Evolutionary conservation across 495 filamentous ascomycete genomes (phyloP), one percentile per base, ranked within the genome.

Genomic region (Hypomontagnella submonticulosa): DNA sequence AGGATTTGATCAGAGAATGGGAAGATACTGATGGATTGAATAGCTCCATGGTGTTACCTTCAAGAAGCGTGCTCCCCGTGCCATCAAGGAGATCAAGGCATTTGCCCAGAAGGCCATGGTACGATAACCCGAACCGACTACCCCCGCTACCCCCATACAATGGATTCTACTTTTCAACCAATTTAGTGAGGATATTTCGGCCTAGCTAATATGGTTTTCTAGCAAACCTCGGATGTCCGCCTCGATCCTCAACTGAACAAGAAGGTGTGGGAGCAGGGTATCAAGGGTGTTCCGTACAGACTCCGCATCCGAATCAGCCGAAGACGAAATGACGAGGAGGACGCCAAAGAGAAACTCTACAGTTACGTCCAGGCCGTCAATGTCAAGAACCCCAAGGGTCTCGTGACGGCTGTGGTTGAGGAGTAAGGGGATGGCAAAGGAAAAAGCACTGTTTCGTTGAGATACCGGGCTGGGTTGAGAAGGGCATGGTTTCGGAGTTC

Each of bases 241-340:
- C 81, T 99, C 77, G 95, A 98, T 85, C 95, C 95, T 67, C 90
- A 92, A 80, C 84, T 99, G 69, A 99, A 99, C 89, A 99, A 99
- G 90, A 97, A 99, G 87, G 94, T 99, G 81, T 99, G 95, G 95
- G 96, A 99, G 82, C 85, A 90, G 76, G 95, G 95, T 80, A 88
- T 99, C 84, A 97, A 97, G 88, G 96, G 96, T 75, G 93, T 97
- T 67, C 92, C 93, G 53, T 98, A 90, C 89, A 88, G 95, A 79
- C 86, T 99, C 67, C 93, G 95, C 74, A 86, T 99, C 73, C 92
- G 96, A 83, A 97, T 99, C 84, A 96, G 92, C 71, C 92, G 95
- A 79, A 95, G 96, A 89, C 93, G 95, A 87, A 99, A 99, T 86
- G 95, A 99, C 79, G 95, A 99, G 86, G 95, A 99, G 84, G 92